Conservation (phyloP, 2,329 filamentous ascomycete species). For the Cytospora schulzeri region DNA sequence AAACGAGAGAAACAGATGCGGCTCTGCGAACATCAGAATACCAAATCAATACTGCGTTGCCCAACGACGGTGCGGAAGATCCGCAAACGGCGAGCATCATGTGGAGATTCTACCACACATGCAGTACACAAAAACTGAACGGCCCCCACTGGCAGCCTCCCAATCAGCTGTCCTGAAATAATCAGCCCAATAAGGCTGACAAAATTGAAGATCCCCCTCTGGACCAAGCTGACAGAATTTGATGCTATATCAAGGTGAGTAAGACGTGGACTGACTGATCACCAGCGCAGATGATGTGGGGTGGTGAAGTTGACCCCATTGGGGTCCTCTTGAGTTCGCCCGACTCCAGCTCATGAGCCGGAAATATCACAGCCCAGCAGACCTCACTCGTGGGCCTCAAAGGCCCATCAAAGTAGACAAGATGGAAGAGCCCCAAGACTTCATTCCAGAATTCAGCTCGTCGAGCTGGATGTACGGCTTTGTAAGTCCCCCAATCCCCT, state of each 20-base stretch:
- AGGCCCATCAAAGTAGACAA: background rate
- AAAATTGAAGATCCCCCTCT: background rate
- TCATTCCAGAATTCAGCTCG: background rate
- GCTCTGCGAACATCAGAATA: background rate
- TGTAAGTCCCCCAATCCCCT: background rate
- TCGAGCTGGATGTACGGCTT: background rate
- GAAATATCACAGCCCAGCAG: background rate
- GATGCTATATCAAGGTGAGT: background rate
- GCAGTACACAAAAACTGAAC: too few relatives aligned
- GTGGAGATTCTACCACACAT: background rate
- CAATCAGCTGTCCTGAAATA: background rate
- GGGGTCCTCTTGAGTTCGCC: background rate
- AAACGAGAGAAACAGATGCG: background rate
- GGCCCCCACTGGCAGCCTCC: background rate
- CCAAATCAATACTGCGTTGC: background rate
- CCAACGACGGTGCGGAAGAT: background rate
- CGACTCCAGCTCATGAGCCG: background rate
- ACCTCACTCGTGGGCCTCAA: background rate
- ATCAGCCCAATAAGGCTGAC: conserved; percentile 7
- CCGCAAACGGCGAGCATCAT: background rate
- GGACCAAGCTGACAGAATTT: background rate
- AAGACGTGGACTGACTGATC: background rate
- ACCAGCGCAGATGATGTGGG: background rate
- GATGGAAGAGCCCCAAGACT: background rate
- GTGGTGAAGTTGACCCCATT: background rate